A percentile compares a stretch with the other conserved stretches of the same genome.
phyloP scores from a whole-genome alignment of 2,329 filamentous ascomycete genomes.

The Botrytis sinoallii region DNA sequence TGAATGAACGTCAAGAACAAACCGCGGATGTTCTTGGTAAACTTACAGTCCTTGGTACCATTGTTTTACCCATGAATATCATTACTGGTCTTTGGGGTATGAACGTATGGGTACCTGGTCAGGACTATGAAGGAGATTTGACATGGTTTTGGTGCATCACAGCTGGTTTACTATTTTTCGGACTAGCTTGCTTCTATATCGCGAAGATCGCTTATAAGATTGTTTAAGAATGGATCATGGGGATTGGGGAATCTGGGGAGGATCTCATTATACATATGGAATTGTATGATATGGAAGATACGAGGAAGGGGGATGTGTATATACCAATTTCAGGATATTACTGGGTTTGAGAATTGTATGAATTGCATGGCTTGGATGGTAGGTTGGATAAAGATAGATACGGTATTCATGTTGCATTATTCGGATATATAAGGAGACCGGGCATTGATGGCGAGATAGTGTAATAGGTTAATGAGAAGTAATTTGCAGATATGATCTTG shows the following conservation, averaged over 20 bases:
- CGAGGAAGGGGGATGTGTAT: background rate
- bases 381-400: slow-evolving; percentile 1
- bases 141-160: slow-evolving; percentile 75
- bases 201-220: slow-evolving; percentile 38
- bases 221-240: slow-evolving; percentile 26
- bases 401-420: background rate
- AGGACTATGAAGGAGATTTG: slow-evolving; percentile 73
- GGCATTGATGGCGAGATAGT: background rate
- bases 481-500: background rate
- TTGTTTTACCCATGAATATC: slow-evolving; percentile 98
- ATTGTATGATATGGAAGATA: background rate
- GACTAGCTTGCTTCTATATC: slow-evolving; percentile 62
- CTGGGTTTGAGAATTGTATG: background rate
- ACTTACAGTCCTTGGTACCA: slow-evolving; percentile 92
- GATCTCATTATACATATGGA: background rate
- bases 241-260: background rate
- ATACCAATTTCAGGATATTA: background rate
- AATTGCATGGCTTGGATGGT: background rate
- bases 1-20: slow-evolving; percentile 96
- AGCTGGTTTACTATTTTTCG: slow-evolving; percentile 73
- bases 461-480: background rate
- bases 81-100: slow-evolving; percentile 98
- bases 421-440: background rate
- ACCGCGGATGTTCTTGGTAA: slow-evolving; percentile 94
- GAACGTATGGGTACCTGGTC: slow-evolving; percentile 95